phyloP scores from a whole-genome alignment of 305 asterid species.

The Fraxinus dipetala region DNA sequence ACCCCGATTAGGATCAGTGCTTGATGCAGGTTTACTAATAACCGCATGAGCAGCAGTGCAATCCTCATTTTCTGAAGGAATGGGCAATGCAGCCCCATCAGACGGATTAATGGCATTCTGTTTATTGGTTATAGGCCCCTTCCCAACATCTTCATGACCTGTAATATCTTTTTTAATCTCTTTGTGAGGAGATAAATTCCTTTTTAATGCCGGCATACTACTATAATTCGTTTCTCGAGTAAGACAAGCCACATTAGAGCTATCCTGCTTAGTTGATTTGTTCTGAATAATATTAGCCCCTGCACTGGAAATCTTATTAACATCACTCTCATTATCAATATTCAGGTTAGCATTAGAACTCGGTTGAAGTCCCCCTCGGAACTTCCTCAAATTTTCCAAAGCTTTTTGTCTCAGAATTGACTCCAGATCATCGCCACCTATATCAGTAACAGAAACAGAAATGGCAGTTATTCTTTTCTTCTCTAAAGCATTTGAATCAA shows the following conservation, averaged over 20 bases:
- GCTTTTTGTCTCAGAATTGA: slow-evolving; percentile 75
- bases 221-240: slow-evolving; percentile 16
- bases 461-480: slow-evolving; percentile 24
- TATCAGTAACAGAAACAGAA: slow-evolving; percentile 31
- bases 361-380: slow-evolving; percentile 36
- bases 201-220: slow-evolving; percentile 24
- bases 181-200: slow-evolving; percentile 16
- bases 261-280: slow-evolving; percentile 26
- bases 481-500: slow-evolving; percentile 7
- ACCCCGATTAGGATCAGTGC: slow-evolving; percentile 21
- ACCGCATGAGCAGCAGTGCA: slow-evolving; percentile 14
- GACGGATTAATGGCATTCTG: slow-evolving; percentile 17
- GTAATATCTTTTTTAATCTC: slow-evolving; percentile 29
- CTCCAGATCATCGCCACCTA: slow-evolving; percentile 53
- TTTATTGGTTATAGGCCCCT: slow-evolving; percentile 28
- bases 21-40: slow-evolving; percentile 20
- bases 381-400: slow-evolving; percentile 71
- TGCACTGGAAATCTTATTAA: slow-evolving; percentile 16
- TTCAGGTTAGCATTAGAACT: slow-evolving; percentile 13
- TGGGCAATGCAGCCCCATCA: slow-evolving; percentile 17
- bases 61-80: slow-evolving; percentile 23
- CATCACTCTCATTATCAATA: slow-evolving; percentile 28
- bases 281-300: slow-evolving; percentile 21
- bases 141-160: slow-evolving; percentile 22
- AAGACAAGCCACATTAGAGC: slow-evolving; percentile 12